These are phyloP conservation scores for Phylloporus sp. DNA, from an alignment of 768 basidiomycete genomes.

Conservation along the genomic window DNA sequence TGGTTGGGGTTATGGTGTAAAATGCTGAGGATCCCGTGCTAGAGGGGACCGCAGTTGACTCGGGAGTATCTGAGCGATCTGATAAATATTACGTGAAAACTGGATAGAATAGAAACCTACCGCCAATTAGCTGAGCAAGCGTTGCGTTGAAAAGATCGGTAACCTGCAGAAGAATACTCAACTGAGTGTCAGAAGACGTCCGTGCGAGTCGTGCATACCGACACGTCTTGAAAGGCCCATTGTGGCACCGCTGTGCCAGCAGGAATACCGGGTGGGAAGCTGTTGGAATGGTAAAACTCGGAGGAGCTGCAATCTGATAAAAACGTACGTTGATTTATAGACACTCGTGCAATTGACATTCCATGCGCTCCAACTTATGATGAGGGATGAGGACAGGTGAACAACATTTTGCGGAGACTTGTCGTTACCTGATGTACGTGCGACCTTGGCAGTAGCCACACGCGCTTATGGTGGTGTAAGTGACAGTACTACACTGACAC, in stretches of 20 bases:
- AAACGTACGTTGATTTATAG: constrained; percentile 27
- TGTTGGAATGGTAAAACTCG: constrained; percentile 13
- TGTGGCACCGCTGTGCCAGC: constrained; percentile 46
- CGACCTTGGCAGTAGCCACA: constrained; percentile 53
- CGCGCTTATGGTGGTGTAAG: constrained; percentile 52
- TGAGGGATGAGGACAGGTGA: constrained; percentile 1
- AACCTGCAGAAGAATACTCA: constrained; percentile 22
- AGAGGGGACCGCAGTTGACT: constrained; percentile 42
- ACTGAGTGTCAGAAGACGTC: neutral
- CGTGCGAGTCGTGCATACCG: constrained; percentile 28
- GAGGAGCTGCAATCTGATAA: neutral
- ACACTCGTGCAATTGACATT: constrained; percentile 41
- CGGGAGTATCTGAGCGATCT: constrained; percentile 33
- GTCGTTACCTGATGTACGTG: constrained; percentile 33
- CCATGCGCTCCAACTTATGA: constrained; percentile 49
- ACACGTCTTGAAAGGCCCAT: constrained; percentile 59
- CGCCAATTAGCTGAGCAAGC: constrained; percentile 32
- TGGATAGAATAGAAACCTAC: constrained; percentile 8
- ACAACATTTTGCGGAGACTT: neutral
- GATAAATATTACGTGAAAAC: neutral
- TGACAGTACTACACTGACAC: constrained; percentile 54
- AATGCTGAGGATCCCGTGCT: too few relatives aligned
- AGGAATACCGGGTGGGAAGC: constrained; percentile 49
- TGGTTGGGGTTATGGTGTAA: too few relatives aligned
- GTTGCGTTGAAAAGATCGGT: constrained; percentile 37